Percentiles rank a stretch among this genome's conserved stretches.
These are phyloP conservation scores for Penicillium sp. DNA, from an alignment of 2,329 filamentous ascomycete species.

Conservation along the genomic window DNA sequence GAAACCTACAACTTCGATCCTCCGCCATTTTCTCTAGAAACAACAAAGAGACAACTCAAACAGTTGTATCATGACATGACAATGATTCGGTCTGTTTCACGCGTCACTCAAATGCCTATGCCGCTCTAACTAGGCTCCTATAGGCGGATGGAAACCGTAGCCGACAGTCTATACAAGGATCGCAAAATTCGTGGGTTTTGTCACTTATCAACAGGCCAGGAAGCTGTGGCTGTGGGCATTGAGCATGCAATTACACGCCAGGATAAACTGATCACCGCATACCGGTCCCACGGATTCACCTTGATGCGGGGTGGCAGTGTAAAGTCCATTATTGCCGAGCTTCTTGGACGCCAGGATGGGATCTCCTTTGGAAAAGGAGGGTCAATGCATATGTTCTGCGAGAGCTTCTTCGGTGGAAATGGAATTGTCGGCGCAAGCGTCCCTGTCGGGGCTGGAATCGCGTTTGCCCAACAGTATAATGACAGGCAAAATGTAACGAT, in stretches of 20 bases:
- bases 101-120: not conserved
- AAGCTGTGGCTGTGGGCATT: slow-evolving; percentile 93
- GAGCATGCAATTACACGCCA: slow-evolving; percentile 88
- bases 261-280: slow-evolving; percentile 94
- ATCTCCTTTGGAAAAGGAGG: slow-evolving; percentile 97
- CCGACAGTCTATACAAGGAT: slow-evolving; percentile 96
- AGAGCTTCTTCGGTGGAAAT: slow-evolving; percentile 95
- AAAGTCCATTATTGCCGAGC: slow-evolving; percentile 89
- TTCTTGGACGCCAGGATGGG: slow-evolving; percentile 88
- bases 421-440: slow-evolving; percentile 98
- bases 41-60: slow-evolving; percentile 93
- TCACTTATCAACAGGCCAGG: slow-evolving; percentile 94
- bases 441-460: slow-evolving; percentile 89
- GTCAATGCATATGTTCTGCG: slow-evolving; percentile 99
- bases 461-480: slow-evolving; percentile 92
- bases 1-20: slow-evolving; percentile 98
- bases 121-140: not conserved
- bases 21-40: slow-evolving; percentile 83
- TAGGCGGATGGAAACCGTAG: slow-evolving; percentile 97
- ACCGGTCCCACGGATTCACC: slow-evolving; percentile 96
- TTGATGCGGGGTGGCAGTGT: slow-evolving; percentile 89
- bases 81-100: slow-evolving; percentile 67
- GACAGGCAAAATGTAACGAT: slow-evolving; percentile 80
- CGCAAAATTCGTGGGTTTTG: slow-evolving; percentile 99
- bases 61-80: slow-evolving; percentile 98